These are phyloP conservation scores for Periconia sp. DNA, from an alignment of 2,329 filamentous ascomycete genomes.

Conservation along the genomic window DNA sequence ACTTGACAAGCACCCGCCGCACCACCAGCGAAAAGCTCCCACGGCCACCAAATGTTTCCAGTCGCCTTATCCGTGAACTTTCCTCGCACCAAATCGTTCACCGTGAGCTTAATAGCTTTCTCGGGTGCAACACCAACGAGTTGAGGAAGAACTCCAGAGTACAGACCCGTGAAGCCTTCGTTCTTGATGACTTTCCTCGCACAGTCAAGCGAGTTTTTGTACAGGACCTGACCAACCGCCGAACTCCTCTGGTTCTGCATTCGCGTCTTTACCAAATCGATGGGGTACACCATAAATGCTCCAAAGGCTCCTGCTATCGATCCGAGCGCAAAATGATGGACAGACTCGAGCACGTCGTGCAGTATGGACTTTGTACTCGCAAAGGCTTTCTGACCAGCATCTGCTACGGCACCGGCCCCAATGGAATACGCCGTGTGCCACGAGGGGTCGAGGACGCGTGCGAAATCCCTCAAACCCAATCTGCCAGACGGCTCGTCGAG, in stretches of 20 bases:
- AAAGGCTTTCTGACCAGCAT: constrained; percentile 56
- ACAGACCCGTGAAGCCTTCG: constrained; percentile 85
- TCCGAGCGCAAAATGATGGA: constrained; percentile 87
- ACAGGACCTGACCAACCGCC: constrained; percentile 81
- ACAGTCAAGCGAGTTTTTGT: constrained; percentile 97
- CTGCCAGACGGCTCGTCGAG: constrained; percentile 86
- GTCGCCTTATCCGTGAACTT: constrained; percentile 73
- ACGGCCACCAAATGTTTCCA: constrained; percentile 68
- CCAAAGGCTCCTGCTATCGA: constrained; percentile 93
- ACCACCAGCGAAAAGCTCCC: constrained; percentile 86
- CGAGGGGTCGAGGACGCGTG: constrained; percentile 90
- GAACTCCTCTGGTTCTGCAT: constrained; percentile 91
- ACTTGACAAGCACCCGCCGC: constrained; percentile 93
- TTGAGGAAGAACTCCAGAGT: constrained; percentile 93
- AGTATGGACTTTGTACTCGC: constrained; percentile 61
- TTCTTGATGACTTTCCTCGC: constrained; percentile 90
- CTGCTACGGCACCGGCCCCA: constrained; percentile 51
- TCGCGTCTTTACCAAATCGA: constrained; percentile 96
- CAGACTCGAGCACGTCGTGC: constrained; percentile 70
- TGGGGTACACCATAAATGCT: constrained; percentile 99
- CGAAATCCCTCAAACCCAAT: constrained; percentile 80
- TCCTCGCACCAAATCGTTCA: constrained; percentile 88
- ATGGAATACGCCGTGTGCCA: constrained; percentile 72
- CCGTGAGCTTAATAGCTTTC: constrained; percentile 98
- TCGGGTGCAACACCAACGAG: constrained; percentile 97